Evolutionary conservation across 352 stramenopile species (phyloP), one percentile per base, ranked within the genome.

Genomic region (Phytophthora sp.): DNA sequence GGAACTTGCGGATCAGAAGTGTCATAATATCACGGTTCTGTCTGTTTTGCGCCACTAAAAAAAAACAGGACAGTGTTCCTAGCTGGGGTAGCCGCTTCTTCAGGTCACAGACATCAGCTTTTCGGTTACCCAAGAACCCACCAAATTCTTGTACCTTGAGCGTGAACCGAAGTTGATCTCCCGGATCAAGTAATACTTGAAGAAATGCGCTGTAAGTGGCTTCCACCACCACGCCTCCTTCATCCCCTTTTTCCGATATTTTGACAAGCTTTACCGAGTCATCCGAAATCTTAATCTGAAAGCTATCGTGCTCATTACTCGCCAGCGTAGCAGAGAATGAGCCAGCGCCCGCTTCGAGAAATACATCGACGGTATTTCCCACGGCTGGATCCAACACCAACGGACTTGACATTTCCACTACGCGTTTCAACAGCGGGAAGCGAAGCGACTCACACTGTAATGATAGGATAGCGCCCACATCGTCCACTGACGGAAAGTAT

Each of bases 11-110:
- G 46, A 93, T 90, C 9, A 94, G 53, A 8, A 89, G 51, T 21
- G 84, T 76, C 35, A 94, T 33, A 39, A 93, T 94, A 42, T 93
- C 86, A 4, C 86, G 84, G 49, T 94, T 84, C 51, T 94, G 82
- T 16, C 74, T 76, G 30, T 93, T 94, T 69, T 89, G 86, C 2
- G 86, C 84, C 21, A 92, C 73, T 31, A 94, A 51, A 30, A 92
- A 90, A 61, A 91, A 91, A 23, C 84, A 93, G 7, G 86, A 93
- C 3, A 91, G 56, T 18, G 72, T 57, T 7, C 65, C 59, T 4
- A 94, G 62, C 27, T 80, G 65, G 11, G 50, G 27, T 20, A 74
- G 69, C 15, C 71, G 74, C 5, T 66, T 69, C 55, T 88, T 88
- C 16, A 92, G 30, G 31, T 90, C 77, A 56, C 86, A 94, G 7